Base-by-base conservation (phyloP, 192 early-diverging fungal genomes). In the Coemansia sp. region DNA sequence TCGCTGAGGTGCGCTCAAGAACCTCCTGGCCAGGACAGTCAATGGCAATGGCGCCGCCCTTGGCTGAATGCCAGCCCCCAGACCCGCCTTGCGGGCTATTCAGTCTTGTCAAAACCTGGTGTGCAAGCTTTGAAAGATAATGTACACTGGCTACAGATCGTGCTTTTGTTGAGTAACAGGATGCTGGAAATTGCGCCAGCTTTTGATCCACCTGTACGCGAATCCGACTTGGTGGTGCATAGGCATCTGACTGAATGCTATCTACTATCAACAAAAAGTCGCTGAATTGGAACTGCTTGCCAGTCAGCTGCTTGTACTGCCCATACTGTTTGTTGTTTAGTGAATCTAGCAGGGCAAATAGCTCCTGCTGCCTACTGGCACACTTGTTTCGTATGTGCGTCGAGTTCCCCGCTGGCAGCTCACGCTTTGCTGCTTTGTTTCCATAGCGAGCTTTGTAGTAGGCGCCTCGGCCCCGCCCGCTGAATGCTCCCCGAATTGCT, bases 1-100 rank as follows among this genome's bases (percentile, higher is more conserved):
- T 26, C 14, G 73, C 61, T 6, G 80, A 55, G 3, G 72, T 72
- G 5, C 81, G 79, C 55, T 83, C 78, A 28, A 84, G 41, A 6
- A 84, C 80, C 16, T 82, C 80, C 37, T 81, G 81, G 0, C 81
- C 81, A 0, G 81, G 79, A 12, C 33, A 50, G 41, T 82, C 80
- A 18, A 83, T 68, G 13, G 42, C 41, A 4, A 83, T 46, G 1
- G 48, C 20, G 6, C 77, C 76, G 9, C 72, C 79, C 36, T 73
- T 72, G 31, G 56, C 57, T 0, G 63, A 50, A 6, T 57, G 38
- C 61, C 66, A 73, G 13, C 68, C 65, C 9, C 68, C 65, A 19
- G 55, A 20, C 2, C 61, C 47, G 11, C 40, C 48, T 21, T 38
- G 37, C 23, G 42, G 4, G 11, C 10, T 4, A 21, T 70, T 49